Base-by-base conservation (phyloP, 2,329 filamentous ascomycete genomes). In the Colletotrichum kahawae region DNA sequence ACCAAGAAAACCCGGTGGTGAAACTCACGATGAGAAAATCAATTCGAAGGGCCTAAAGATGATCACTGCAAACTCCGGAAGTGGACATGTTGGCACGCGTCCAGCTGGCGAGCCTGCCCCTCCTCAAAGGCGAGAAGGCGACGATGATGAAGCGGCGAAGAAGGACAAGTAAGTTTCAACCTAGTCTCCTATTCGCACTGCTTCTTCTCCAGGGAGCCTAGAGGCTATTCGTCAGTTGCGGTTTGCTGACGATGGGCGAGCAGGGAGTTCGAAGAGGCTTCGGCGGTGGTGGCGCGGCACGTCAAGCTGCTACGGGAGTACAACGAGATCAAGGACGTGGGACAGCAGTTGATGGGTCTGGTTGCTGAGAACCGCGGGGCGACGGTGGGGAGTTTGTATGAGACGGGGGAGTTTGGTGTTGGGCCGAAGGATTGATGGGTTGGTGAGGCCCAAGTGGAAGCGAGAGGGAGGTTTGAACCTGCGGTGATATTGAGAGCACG, bases 241-340 rank as follows among this genome's bases (percentile, higher is more conserved):
- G 1, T 21, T 5, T 13, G 3, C 21, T 72, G 21, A 75, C 34
- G 0, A 1, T 1, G 0, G 34, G 18, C 1, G 24, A 7, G 5
- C 18, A 75, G 73, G n/a, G 69, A 68, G 14, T 73, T 75, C 7
- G 63, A 72, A 31, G 57, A 75, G 48, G 73, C 73, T 1, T 72
- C 73, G 2, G 64, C 73, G 1, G 69, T 43, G 14, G 69, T 75
- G 7, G 69, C 73, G 33, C 60, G 38, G n/a, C 74, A 76, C 34
- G 65, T 76, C 38, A 60, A 18, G 65, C 38, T 76, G 59, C 77
- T 85, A 18, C 79, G 80, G 36, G 78, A 82, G 51, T 85, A 85
- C 79, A 85, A 85, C 78, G 81, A 85, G 33, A 78, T 83, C 56
- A 85, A 84, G 54, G 84, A 85, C 33, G 79, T 83, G 10, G 82